A percentile compares a stretch with the other conserved stretches of the same genome.
These are phyloP conservation scores for Psilocybe subaeruginosa DNA, from an alignment of 768 basidiomycete genomes.

Conservation along the genomic window DNA sequence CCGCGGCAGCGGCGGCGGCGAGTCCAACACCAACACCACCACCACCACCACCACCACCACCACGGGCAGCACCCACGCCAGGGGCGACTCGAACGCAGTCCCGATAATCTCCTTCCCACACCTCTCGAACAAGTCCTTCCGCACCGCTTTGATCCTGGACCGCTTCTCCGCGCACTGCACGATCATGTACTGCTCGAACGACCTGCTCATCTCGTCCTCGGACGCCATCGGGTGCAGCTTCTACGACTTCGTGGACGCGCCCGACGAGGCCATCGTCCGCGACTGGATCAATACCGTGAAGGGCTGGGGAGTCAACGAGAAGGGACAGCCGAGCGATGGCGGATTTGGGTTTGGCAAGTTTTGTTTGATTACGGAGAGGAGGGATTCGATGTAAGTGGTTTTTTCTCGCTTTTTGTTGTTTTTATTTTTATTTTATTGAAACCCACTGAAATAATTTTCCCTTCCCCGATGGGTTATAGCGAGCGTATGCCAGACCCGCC, in stretches of 20 bases:
- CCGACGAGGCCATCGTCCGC: conserved; percentile 68
- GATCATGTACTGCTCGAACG: conserved; percentile 75
- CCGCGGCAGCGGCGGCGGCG: too few species aligned
- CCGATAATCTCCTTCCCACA: conserved; percentile 55
- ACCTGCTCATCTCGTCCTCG: conserved; percentile 63
- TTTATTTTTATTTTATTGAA: too few species aligned
- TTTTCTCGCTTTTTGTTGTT: background rate
- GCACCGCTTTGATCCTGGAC: conserved; percentile 82
- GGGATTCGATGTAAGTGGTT: conserved; percentile 61
- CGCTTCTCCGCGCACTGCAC: conserved; percentile 71
- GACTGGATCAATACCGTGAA: conserved; percentile 81
- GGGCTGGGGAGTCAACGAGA: conserved; percentile 84
- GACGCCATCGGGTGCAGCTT: conserved; percentile 65
- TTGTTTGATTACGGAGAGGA: conserved; percentile 52
- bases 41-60: background rate
- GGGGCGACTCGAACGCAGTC: background rate
- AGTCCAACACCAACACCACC: background rate
- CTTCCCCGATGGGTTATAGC: background rate
- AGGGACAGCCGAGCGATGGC: conserved; percentile 81
- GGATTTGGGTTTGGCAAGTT: conserved; percentile 86
- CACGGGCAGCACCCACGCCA: background rate
- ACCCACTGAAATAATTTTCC: background rate
- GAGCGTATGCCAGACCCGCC: conserved; percentile 15
- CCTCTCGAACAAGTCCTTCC: conserved; percentile 69
- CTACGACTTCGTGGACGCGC: conserved; percentile 71